Base-by-base conservation (phyloP, 176 grass and related monocot species). In the Aegilops longissima region DNA sequence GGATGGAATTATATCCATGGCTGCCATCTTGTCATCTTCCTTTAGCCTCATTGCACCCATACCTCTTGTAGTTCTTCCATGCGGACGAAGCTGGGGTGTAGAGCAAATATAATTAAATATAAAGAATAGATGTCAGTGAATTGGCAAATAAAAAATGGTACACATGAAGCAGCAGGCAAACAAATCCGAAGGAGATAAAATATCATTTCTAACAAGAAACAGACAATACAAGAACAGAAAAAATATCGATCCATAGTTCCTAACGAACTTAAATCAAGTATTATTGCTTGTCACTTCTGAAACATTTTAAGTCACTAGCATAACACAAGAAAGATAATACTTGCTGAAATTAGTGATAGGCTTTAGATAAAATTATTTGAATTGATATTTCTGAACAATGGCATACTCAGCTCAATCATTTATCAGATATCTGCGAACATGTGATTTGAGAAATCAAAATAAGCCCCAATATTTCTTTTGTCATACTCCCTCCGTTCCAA, bases 1-100 rank as follows among this genome's bases (percentile, higher is more conserved):
- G 73, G 87, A 82, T 73, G 97, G 92, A 75, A 96, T 96, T 86
- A 94, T 87, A 85, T 96, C 92, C 97, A 99, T 94, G 11, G 94
- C 86, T 80, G 97, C 97, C 88, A 98, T 88, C 80, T 91, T 96
- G 73, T 96, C 97, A 8, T 62, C 88, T 86, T 89, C 92, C 85
- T 80, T 96, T 49, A 98, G 89, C 76, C 31, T 96, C 97, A 96
- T 99, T 12, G 97, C 87, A 88, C 31, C n/a, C n/a, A 67, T 56
- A 45, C 97, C 97, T 85, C 83, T 96, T 59, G 97, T 91, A 82
- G 5, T 94, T 86, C 97, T 99, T 93, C 94, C 87, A 73, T 89
- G 71, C 21, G 89, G 45, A 38, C 97, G 97, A 77, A 99, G 90
- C 97, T 99, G 92, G 20, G 78, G 75, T 62, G 66, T 62, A 62